phyloP scores from a whole-genome alignment of 108 stramenopile genomes.

The Nannochloropsis granulata region DNA sequence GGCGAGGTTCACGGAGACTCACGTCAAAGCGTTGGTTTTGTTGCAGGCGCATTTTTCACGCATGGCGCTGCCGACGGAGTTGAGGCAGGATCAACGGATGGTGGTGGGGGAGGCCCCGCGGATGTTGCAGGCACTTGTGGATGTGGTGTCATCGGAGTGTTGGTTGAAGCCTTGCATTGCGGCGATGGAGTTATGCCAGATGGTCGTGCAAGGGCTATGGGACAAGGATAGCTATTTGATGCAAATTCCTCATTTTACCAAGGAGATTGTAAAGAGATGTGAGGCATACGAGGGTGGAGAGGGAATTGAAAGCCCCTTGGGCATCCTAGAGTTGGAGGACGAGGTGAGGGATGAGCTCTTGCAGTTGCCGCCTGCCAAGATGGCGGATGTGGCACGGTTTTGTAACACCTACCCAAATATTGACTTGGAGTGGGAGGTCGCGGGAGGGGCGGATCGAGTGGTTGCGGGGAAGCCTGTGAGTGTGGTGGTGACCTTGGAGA shows the following conservation, averaged over 20 bases:
- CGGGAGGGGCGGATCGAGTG: constrained; percentile 53
- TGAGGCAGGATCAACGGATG: neutral
- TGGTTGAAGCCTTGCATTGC: constrained; percentile 93
- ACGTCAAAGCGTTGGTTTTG: constrained; percentile 77
- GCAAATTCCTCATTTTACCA: constrained; percentile 90
- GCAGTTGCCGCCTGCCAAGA: constrained; percentile 60
- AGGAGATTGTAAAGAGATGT: constrained; percentile 46
- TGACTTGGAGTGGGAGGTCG: constrained; percentile 67
- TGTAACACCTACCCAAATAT: constrained; percentile 95
- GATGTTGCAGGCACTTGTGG: constrained; percentile 84
- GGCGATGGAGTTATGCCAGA: constrained; percentile 96
- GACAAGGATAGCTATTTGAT: constrained; percentile 65
- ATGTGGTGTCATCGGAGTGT: constrained; percentile 90
- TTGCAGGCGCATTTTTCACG: constrained; percentile 50
- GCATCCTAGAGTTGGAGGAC: constrained; percentile 82
- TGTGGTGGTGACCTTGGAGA: constrained; percentile 65
- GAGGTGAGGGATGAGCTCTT: constrained; percentile 74
- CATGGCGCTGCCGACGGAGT: neutral
- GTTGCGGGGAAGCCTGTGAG: constrained; percentile 64
- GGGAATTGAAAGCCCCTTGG: constrained; percentile 45
- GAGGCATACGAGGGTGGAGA: constrained; percentile 16
- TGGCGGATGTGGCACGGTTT: constrained; percentile 91
- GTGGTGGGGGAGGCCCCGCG: constrained; percentile 60
- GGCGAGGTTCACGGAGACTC: constrained; percentile 32
- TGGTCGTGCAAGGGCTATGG: constrained; percentile 95